phyloP scores from a whole-genome alignment of 345 rosid genomes.

The Salix viminalis region DNA sequence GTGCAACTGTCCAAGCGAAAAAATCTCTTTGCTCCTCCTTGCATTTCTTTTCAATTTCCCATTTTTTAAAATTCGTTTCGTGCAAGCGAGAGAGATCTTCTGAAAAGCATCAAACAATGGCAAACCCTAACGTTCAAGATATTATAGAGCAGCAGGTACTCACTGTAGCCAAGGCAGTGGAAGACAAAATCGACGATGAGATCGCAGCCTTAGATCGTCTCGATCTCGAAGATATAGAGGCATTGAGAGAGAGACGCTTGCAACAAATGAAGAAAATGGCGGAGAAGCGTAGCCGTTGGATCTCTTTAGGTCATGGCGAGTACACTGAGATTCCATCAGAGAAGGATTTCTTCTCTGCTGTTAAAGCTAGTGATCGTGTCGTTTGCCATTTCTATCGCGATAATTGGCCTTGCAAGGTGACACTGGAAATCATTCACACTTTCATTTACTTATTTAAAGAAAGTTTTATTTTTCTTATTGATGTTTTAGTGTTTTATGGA shows the following conservation, averaged over 20 bases:
- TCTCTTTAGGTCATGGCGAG: conserved; percentile 91
- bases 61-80: neutral
- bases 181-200: conserved; percentile 88
- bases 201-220: conserved; percentile 74
- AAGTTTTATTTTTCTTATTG: neutral
- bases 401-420: conserved; percentile 97
- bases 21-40: neutral
- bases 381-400: conserved; percentile 96
- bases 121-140: conserved; percentile 27
- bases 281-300: conserved; percentile 89
- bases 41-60: neutral
- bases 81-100: neutral
- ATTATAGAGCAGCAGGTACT: conserved; percentile 79
- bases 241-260: conserved; percentile 67
- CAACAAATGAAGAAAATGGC: conserved; percentile 95
- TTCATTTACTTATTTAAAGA: neutral
- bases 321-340: conserved; percentile 77
- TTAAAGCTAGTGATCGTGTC: conserved; percentile 90
- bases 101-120: neutral
- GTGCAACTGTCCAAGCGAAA: neutral
- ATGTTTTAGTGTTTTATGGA: neutral
- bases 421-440: too few relatives aligned
- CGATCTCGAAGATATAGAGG: conserved; percentile 84
- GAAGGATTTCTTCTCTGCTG: conserved; percentile 80
- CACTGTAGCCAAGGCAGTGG: conserved; percentile 87